Conservation (phyloP, 2,329 filamentous ascomycete genomes). For the Fusarium sp. region DNA sequence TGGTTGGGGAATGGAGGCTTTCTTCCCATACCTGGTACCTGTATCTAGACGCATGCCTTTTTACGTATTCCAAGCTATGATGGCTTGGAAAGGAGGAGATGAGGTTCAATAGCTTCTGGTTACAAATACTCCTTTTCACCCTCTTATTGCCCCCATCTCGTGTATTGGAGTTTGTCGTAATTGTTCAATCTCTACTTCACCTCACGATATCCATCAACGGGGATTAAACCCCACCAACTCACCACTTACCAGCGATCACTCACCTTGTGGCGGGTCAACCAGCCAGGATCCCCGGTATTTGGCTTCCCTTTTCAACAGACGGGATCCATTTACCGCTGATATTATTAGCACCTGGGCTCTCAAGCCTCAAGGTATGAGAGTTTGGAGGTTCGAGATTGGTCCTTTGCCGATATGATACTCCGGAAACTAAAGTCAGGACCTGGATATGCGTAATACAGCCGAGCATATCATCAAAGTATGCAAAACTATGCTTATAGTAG, state of each 20-base stretch:
- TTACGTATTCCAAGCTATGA: slow-evolving; percentile 6
- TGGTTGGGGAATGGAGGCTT: slow-evolving; percentile 42
- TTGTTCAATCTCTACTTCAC: slow-evolving; percentile 46
- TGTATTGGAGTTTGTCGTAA: slow-evolving; percentile 39
- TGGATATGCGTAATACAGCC: slow-evolving; percentile 12
- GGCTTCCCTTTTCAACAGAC: no score
- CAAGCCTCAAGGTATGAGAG: slow-evolving; percentile 1
- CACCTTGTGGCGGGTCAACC: slow-evolving; percentile 43
- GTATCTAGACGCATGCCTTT: neutral
- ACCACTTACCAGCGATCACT: slow-evolving; percentile 41
- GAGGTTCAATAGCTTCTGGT: slow-evolving; percentile 25
- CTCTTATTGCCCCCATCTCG: slow-evolving; percentile 33
- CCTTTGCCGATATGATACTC: slow-evolving; percentile 25
- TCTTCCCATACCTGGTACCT: slow-evolving; percentile 9
- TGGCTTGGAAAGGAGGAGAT: slow-evolving; percentile 21
- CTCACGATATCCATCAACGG: slow-evolving; percentile 22
- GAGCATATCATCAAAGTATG: slow-evolving; percentile 18
- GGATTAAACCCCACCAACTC: slow-evolving; percentile 45
- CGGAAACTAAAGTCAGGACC: slow-evolving; percentile 10
- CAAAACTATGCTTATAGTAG: slow-evolving; percentile 13
- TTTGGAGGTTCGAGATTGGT: slow-evolving; percentile 27
- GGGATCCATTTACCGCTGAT: slow-evolving; percentile 22
- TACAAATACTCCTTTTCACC: slow-evolving; percentile 21
- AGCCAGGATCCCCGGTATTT: slow-evolving; percentile 36
- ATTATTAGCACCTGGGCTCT: slow-evolving; percentile 23